Percentiles rank a stretch among this genome's conserved stretches.
These are phyloP conservation scores for Oxalis stricta DNA, from an alignment of 441 rosid genomes.

Conservation along the genomic window DNA sequence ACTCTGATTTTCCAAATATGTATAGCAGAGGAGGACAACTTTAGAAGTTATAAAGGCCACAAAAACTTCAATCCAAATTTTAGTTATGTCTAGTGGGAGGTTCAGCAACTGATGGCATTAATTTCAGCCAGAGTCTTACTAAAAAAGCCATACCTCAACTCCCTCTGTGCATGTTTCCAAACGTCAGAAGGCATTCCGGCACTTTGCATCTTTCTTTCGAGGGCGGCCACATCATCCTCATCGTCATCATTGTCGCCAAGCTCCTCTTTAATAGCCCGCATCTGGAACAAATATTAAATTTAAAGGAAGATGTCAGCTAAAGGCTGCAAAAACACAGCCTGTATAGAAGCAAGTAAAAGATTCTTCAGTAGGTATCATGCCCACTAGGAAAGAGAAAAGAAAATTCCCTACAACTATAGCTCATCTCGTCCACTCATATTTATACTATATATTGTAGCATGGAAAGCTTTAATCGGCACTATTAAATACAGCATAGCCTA, in stretches of 20 bases:
- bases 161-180: slow-evolving; percentile 98
- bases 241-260: slow-evolving; percentile 98
- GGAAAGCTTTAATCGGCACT: too few species aligned
- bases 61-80: too few species aligned
- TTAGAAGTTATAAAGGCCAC: too few species aligned
- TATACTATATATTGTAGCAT: too few species aligned
- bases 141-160: slow-evolving; percentile 52
- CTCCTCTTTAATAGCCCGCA: slow-evolving; percentile 99
- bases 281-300: slow-evolving; percentile 33
- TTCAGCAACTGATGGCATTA: background rate
- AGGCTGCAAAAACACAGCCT: background rate
- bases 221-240: slow-evolving; percentile 91
- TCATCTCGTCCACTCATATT: too few species aligned
- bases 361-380: background rate
- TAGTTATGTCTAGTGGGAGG: too few species aligned
- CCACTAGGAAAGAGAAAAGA: background rate
- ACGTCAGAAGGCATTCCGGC: slow-evolving; percentile 88
- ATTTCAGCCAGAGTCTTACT: background rate
- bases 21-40: too few species aligned
- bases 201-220: slow-evolving; percentile 91
- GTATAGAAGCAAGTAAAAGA: background rate
- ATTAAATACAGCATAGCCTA: too few species aligned
- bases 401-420: background rate
- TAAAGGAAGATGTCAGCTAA: background rate
- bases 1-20: too few species aligned